Evolutionary conservation across 805 yeast genomes (phyloP).

Genomic region (Spathaspora boniae): DNA sequence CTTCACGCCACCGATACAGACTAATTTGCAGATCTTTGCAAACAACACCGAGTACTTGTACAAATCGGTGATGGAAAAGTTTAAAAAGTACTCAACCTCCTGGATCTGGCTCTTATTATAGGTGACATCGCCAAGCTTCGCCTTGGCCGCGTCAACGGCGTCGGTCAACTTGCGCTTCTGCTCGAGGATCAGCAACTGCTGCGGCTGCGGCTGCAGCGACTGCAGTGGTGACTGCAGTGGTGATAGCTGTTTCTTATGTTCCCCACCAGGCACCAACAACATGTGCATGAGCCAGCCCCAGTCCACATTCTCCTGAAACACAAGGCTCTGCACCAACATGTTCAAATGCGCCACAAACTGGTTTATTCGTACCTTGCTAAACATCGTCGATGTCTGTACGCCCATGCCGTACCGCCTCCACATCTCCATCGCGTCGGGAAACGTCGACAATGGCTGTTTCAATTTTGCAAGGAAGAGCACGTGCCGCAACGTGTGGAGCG

Average conservation of each 20-base stretch:
- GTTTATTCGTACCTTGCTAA: slow-evolving; percentile 46
- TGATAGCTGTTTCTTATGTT: slow-evolving; percentile 2
- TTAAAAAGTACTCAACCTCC: slow-evolving; percentile 47
- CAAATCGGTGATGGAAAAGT: slow-evolving; percentile 45
- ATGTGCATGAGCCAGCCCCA: neutral
- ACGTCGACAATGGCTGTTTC: slow-evolving; percentile 16
- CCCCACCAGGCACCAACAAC: slow-evolving; percentile 4
- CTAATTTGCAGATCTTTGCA: slow-evolving; percentile 34
- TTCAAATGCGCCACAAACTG: slow-evolving; percentile 48
- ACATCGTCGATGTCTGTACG: slow-evolving; percentile 23
- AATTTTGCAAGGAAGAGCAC: slow-evolving; percentile 22
- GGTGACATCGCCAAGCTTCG: slow-evolving; percentile 23
- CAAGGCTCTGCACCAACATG: slow-evolving; percentile 42
- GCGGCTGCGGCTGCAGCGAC: slow-evolving; percentile 3
- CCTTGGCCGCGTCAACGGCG: slow-evolving; percentile 15
- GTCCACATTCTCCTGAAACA: slow-evolving; percentile 17
- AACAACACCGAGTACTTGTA: slow-evolving; percentile 23
- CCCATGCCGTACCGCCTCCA: slow-evolving; percentile 27
- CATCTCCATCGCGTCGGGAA: slow-evolving; percentile 18
- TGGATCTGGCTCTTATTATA: slow-evolving; percentile 20
- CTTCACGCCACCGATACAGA: slow-evolving; percentile 31
- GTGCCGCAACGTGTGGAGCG: slow-evolving; percentile 19
- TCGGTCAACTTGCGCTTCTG: slow-evolving; percentile 22
- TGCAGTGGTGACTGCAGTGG: slow-evolving; percentile 2
- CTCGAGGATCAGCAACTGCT: slow-evolving; percentile 29